These are phyloP conservation scores for Irpex sp. DNA, from an alignment of 1,284 basidiomycete genomes.

Conservation along the genomic window DNA sequence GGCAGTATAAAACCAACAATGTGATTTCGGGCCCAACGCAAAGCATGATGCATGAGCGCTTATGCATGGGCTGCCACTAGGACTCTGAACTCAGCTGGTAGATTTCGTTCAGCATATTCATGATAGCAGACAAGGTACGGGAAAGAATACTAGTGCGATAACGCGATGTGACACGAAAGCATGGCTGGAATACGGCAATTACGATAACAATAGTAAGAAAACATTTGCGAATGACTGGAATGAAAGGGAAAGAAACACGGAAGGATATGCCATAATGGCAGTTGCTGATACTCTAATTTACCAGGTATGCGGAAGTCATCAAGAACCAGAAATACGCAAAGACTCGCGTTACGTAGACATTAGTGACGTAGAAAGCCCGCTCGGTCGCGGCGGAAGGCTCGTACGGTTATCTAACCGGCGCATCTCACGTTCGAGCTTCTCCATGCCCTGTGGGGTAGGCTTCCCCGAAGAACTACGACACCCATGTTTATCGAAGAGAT, in stretches of 20 bases:
- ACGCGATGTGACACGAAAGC: not conserved
- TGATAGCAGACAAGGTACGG: not conserved
- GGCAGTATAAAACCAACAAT: too few species aligned
- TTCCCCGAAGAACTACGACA: slow-evolving; percentile 39
- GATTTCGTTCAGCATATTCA: not conserved
- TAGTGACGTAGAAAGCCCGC: not conserved
- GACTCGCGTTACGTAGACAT: not conserved
- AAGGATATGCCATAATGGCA: not conserved
- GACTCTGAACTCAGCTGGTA: not conserved
- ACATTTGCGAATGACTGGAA: not conserved
- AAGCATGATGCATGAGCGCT: not conserved
- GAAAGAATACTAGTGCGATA: not conserved
- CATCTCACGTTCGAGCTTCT: slow-evolving; percentile 72
- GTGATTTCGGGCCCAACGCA: too few species aligned
- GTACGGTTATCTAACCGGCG: slow-evolving; percentile 67
- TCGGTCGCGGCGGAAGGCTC: not conserved
- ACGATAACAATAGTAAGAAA: not conserved
- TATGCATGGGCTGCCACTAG: not conserved
- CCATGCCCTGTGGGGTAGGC: slow-evolving; percentile 37
- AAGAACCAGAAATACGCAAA: not conserved
- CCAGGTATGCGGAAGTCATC: not conserved
- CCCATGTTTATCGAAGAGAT: slow-evolving; percentile 79
- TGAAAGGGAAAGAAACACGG: not conserved
- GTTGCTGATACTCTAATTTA: not conserved
- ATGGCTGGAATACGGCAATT: not conserved